Conservation (phyloP, 352 stramenopile species). For the Phytophthora constricta region DNA sequence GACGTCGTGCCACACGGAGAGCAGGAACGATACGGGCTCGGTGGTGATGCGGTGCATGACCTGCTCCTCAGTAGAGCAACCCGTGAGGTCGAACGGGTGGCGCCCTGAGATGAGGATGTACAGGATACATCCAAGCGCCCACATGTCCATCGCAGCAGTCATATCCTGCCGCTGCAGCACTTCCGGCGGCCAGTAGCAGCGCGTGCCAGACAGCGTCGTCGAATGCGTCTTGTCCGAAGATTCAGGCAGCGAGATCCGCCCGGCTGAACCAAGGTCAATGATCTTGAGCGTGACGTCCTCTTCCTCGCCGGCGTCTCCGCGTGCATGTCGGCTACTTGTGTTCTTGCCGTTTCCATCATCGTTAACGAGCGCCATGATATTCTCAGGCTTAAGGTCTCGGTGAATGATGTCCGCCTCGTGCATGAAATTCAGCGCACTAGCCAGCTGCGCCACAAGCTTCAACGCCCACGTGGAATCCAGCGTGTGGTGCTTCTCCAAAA, state of each 20-base stretch:
- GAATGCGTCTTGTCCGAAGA: constrained; percentile 24
- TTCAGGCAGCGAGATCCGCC: constrained; percentile 28
- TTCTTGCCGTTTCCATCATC: constrained; percentile 3
- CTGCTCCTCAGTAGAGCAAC: constrained; percentile 77
- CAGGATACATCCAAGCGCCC: constrained; percentile 87
- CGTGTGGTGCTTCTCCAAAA: constrained; percentile 61
- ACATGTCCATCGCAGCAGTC: constrained; percentile 87
- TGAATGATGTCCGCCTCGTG: constrained; percentile 71
- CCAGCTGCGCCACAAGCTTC: constrained; percentile 65
- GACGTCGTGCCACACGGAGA: constrained; percentile 63
- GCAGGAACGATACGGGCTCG: constrained; percentile 62
- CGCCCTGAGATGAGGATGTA: constrained; percentile 88
- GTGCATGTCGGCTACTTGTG: too few species aligned
- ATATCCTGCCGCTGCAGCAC: constrained; percentile 62
- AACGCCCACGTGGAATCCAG: constrained; percentile 55
- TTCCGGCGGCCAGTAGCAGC: constrained; percentile 88
- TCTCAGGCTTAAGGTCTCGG: constrained; percentile 91
- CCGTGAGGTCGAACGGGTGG: constrained; percentile 89
- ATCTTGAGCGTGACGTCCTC: constrained; percentile 75
- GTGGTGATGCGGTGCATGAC: constrained; percentile 65
- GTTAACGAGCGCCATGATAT: constrained; percentile 71
- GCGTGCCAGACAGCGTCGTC: constrained; percentile 71
- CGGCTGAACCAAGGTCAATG: constrained; percentile 90
- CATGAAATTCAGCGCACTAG: constrained; percentile 76
- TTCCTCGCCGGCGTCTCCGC: constrained; percentile 9